Evolutionary conservation across 768 basidiomycete genomes (phyloP), one percentile per base, ranked within the genome.

Genomic region (Tylopilus intermedius): DNA sequence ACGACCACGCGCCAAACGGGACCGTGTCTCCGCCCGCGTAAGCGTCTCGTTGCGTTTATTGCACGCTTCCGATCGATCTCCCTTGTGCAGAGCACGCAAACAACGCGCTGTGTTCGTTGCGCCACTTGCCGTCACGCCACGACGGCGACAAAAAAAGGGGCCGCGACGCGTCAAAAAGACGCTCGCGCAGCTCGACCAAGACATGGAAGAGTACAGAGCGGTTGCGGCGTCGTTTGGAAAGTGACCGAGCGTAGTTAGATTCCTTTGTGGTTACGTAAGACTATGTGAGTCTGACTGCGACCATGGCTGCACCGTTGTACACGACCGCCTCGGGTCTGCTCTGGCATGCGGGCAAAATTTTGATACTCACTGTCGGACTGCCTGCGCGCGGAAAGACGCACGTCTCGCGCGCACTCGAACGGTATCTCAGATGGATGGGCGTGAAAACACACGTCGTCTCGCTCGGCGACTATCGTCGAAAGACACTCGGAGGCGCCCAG

Each of bases 401-500:
- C 68, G 92, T 98, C 51, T 95, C 94, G 1, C 81, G 94, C 37
- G 86, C 95, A 7, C 78, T 98, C 11, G 95, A 98, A 68, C 83
- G 96, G n/a, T 99, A 99, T 71, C 79, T 99, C 1, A 79, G 93
- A 68, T 99, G 96, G 96, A 90, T 92, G 70, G 96, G 96, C 29
- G 90, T 99, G 49, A 97, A 95, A 71, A 95, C 93, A 0, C 82
- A 88, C 57, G 96, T 98, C 49, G 85, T 97, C 51, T 94, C 93
- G 6, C 76, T 99, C 9, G 96, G 96, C 21, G 96, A 99, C 71
- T 94, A 95, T 70, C 82, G 96, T 43, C 74, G 96, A 48, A 91
- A 92, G 76, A 82, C 84, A 0, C 74, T 98, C 14, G 96, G 96
- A 8, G 86, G 88, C 0, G 89, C 93, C 0, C 81, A 92, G 71